phyloP scores from a whole-genome alignment of 768 basidiomycete species.

The Agrocybe pediades region DNA sequence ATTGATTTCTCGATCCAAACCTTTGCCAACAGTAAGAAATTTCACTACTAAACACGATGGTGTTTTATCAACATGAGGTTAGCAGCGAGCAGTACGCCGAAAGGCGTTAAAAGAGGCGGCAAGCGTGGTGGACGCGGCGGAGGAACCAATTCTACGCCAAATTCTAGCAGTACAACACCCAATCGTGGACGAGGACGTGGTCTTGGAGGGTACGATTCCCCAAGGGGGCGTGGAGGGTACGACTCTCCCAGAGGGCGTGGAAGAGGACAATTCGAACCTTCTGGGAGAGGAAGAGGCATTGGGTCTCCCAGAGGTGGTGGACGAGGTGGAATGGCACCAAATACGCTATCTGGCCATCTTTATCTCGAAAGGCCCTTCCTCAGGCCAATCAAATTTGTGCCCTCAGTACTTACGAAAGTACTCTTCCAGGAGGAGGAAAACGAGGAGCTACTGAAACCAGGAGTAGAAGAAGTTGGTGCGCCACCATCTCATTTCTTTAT shows the following conservation, averaged over 20 bases:
- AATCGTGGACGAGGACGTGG: slow-evolving; percentile 23
- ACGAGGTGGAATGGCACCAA: slow-evolving; percentile 29
- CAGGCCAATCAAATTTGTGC: slow-evolving; percentile 71
- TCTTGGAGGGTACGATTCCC: slow-evolving; percentile 6
- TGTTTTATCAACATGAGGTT: slow-evolving; percentile 11
- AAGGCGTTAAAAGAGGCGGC: slow-evolving; percentile 27
- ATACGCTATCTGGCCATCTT: slow-evolving; percentile 56
- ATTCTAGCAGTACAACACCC: slow-evolving; percentile 18
- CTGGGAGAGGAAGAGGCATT: slow-evolving; percentile 24
- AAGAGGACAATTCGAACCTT: slow-evolving; percentile 21
- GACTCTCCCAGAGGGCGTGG: slow-evolving; percentile 16
- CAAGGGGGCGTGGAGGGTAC: slow-evolving; percentile 10
- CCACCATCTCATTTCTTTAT: slow-evolving; percentile 10
- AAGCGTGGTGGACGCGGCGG: too few relatives aligned
- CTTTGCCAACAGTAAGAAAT: slow-evolving; percentile 26
- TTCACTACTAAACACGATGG: neutral
- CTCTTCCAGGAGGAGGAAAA: slow-evolving; percentile 54
- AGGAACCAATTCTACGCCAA: slow-evolving; percentile 15
- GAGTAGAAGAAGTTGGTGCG: slow-evolving; percentile 54
- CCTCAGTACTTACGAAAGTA: slow-evolving; percentile 48
- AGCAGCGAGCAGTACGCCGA: slow-evolving; percentile 6
- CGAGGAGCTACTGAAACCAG: slow-evolving; percentile 62
- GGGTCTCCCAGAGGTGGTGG: slow-evolving; percentile 24
- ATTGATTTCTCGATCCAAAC: slow-evolving; percentile 22
- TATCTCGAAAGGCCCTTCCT: slow-evolving; percentile 62